Percentiles rank a stretch among this genome's conserved stretches.
phyloP scores from a whole-genome alignment of 1,284 basidiomycete genomes.

The Pseudozyma thailandica region DNA sequence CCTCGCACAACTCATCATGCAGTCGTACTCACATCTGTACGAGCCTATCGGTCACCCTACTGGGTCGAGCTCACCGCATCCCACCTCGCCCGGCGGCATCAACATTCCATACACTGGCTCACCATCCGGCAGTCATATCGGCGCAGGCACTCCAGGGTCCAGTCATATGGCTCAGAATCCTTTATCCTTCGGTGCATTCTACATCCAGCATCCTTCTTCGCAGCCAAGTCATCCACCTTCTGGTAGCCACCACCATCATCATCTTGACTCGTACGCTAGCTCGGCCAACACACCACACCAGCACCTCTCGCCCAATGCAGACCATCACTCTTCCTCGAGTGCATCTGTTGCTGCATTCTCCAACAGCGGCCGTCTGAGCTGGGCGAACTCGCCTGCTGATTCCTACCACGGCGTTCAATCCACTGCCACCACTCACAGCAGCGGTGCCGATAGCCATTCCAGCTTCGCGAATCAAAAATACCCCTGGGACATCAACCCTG shows the following conservation, averaged over 20 bases:
- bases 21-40: conserved; percentile 50
- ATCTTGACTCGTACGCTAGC: conserved; percentile 44
- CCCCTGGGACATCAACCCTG: conserved; percentile 39
- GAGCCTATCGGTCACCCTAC: conserved; percentile 30
- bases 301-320: conserved; percentile 40
- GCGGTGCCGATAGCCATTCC: conserved; percentile 41
- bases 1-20: conserved; percentile 10
- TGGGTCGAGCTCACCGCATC: conserved; percentile 31
- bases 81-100: conserved; percentile 42
- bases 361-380: conserved; percentile 48
- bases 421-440: conserved; percentile 49
- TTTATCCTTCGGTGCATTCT: conserved; percentile 48
- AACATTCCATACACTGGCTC: conserved; percentile 43
- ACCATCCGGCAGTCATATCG: conserved; percentile 30
- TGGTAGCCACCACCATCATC: conserved; percentile 15
- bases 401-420: conserved; percentile 47
- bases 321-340: conserved; percentile 47
- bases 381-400: conserved; percentile 48
- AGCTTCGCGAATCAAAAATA: conserved; percentile 39
- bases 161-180: conserved; percentile 23
- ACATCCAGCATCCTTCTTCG: conserved; percentile 40
- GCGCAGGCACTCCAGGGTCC: conserved; percentile 18
- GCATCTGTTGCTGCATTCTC: conserved; percentile 45
- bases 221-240: conserved; percentile 14
- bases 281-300: conserved; percentile 43